Evolutionary conservation across 2,329 filamentous ascomycete genomes (phyloP).

Genomic region (Phialophora verrucosa): DNA sequence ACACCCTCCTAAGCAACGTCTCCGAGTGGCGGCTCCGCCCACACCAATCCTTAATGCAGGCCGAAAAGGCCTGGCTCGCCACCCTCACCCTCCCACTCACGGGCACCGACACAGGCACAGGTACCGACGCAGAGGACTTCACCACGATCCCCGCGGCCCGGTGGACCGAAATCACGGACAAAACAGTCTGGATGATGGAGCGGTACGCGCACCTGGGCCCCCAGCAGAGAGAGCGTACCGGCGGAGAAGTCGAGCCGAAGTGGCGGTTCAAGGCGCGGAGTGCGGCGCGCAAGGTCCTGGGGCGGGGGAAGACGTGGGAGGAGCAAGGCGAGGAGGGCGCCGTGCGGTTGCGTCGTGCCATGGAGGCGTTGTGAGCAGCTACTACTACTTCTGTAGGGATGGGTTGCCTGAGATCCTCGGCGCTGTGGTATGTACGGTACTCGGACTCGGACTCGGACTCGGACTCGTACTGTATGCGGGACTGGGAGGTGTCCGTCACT

Average conservation of each 20-base stretch:
- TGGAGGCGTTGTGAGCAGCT: slow-evolving; percentile 10
- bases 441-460: too few species aligned
- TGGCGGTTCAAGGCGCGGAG: slow-evolving; percentile 91
- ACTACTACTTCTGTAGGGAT: too few species aligned
- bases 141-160: slow-evolving; percentile 58
- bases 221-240: slow-evolving; percentile 51
- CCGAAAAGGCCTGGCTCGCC: slow-evolving; percentile 89
- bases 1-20: slow-evolving; percentile 74
- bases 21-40: slow-evolving; percentile 76
- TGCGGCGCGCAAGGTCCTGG: slow-evolving; percentile 81
- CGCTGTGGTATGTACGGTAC: too few species aligned
- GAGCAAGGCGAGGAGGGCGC: slow-evolving; percentile 57
- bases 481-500: too few species aligned
- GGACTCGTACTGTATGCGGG: too few species aligned
- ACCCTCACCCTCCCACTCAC: not conserved
- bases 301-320: slow-evolving; percentile 82
- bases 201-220: slow-evolving; percentile 79
- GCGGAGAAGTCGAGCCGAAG: slow-evolving; percentile 71
- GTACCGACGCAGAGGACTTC: slow-evolving; percentile 21
- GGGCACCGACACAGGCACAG: not conserved
- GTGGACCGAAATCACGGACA: slow-evolving; percentile 75
- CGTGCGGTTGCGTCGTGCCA: slow-evolving; percentile 37
- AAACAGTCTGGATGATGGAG: slow-evolving; percentile 81
- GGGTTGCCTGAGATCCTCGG: too few species aligned
- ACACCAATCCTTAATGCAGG: slow-evolving; percentile 74